Evolutionary conservation across 768 basidiomycete species (phyloP).

Genomic region (Naganishia vaughanmartiniae): DNA sequence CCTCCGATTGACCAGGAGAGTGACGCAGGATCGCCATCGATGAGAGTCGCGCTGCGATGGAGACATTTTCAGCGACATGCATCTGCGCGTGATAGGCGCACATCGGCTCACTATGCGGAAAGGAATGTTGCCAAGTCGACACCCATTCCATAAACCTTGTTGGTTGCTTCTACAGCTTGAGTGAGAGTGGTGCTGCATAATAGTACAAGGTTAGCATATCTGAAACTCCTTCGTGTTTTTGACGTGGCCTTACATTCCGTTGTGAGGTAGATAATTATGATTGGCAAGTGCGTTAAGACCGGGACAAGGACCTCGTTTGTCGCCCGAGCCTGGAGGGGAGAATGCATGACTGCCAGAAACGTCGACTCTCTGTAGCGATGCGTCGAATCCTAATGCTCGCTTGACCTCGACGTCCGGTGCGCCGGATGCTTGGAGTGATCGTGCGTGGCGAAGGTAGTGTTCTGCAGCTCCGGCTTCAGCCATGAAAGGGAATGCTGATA

Average conservation of each 20-base stretch:
- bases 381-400: slow-evolving; percentile 23
- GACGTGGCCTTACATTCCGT: neutral
- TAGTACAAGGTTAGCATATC: slow-evolving; percentile 21
- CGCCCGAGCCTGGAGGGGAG: slow-evolving; percentile 10
- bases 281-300: slow-evolving; percentile 38
- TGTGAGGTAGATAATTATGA: slow-evolving; percentile 27
- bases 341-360: slow-evolving; percentile 20
- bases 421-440: neutral
- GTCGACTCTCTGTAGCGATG: neutral
- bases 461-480: slow-evolving; percentile 7
- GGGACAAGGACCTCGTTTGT: slow-evolving; percentile 27
- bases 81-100: neutral
- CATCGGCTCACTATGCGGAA: neutral
- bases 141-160: slow-evolving; percentile 23
- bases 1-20: slow-evolving; percentile 27
- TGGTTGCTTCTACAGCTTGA: slow-evolving; percentile 14
- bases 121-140: neutral
- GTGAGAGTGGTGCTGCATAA: neutral
- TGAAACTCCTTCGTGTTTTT: neutral
- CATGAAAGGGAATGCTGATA: slow-evolving; percentile 21
- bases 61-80: neutral
- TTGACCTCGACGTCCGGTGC: slow-evolving; percentile 12
- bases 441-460: slow-evolving; percentile 18
- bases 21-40: slow-evolving; percentile 8
- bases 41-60: slow-evolving; percentile 12